phyloP scores from a whole-genome alignment of 768 basidiomycete genomes.

The Russula dissimulans region DNA sequence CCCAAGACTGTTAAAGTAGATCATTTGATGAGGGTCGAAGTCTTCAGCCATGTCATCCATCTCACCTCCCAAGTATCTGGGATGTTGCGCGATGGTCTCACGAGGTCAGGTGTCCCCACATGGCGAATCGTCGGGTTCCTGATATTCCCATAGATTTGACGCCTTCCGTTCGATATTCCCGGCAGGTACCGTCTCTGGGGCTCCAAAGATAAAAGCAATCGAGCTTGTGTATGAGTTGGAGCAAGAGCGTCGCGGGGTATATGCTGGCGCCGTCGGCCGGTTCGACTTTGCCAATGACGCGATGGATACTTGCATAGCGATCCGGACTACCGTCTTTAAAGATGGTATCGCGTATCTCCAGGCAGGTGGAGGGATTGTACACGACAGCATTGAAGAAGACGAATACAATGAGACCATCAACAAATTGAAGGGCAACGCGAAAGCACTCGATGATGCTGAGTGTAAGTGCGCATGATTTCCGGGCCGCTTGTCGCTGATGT shows the following conservation, averaged over 20 bases:
- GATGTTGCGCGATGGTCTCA: constrained; percentile 66
- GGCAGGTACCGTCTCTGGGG: constrained; percentile 96
- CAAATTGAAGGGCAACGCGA: constrained; percentile 81
- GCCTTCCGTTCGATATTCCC: constrained; percentile 99
- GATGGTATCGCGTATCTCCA: constrained; percentile 86
- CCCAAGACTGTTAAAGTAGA: constrained; percentile 95
- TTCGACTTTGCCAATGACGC: constrained; percentile 92
- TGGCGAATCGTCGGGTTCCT: neutral
- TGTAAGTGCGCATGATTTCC: constrained; percentile 41
- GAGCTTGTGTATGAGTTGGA: constrained; percentile 85
- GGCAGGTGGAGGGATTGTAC: constrained; percentile 96
- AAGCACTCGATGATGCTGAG: constrained; percentile 82
- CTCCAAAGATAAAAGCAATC: constrained; percentile 97
- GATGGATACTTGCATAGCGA: constrained; percentile 99
- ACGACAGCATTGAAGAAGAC: constrained; percentile 95
- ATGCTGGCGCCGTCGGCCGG: constrained; percentile 96
- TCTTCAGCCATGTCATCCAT: constrained; percentile 97
- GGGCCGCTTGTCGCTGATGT: constrained; percentile 18
- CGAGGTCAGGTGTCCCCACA: constrained; percentile 43
- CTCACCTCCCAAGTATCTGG: constrained; percentile 94
- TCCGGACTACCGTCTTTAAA: constrained; percentile 96
- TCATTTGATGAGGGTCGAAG: constrained; percentile 85
- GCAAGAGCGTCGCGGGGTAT: constrained; percentile 83
- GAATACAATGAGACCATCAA: constrained; percentile 95
- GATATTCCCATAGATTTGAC: constrained; percentile 59